Percentiles rank a stretch among this genome's conserved stretches.
phyloP scores from a whole-genome alignment of 2,329 filamentous ascomycete species.

The Fusarium bactridioides region DNA sequence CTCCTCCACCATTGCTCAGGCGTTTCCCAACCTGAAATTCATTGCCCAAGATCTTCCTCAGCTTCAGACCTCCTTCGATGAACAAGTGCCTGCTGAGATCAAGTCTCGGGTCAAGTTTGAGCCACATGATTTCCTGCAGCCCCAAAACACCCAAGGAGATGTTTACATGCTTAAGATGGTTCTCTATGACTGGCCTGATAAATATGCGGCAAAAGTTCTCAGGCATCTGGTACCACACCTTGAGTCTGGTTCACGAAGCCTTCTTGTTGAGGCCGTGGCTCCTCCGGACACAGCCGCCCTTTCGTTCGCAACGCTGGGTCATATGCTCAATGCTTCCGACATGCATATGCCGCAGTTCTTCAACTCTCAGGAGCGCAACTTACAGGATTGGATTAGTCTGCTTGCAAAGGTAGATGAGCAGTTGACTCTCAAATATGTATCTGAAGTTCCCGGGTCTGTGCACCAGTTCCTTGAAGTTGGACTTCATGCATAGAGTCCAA shows the following conservation, averaged over 20 bases:
- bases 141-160: conserved; percentile 50
- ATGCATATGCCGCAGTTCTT: conserved; percentile 58
- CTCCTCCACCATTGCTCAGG: conserved; percentile 30
- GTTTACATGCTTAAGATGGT: conserved; percentile 62
- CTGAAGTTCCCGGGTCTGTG: not conserved
- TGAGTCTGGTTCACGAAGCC: conserved; percentile 50
- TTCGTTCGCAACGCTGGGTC: not conserved
- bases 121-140: conserved; percentile 49
- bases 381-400: conserved; percentile 18
- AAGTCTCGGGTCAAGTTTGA: conserved; percentile 46
- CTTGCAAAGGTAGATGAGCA: conserved; percentile 21
- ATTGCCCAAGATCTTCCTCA: conserved; percentile 59
- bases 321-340: conserved; percentile 37
- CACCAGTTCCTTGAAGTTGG: conserved; percentile 5
- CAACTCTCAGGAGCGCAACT: conserved; percentile 44
- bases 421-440: conserved; percentile 9
- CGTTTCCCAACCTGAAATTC: conserved; percentile 46
- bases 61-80: conserved; percentile 37
- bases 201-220: conserved; percentile 50
- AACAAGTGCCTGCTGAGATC: conserved; percentile 34
- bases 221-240: conserved; percentile 53
- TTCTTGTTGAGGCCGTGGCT: conserved; percentile 48
- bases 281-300: conserved; percentile 36
- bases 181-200: conserved; percentile 63
- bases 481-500: not conserved